phyloP scores from a whole-genome alignment of 805 yeast genomes.

The Kodamaea laetipori region DNA sequence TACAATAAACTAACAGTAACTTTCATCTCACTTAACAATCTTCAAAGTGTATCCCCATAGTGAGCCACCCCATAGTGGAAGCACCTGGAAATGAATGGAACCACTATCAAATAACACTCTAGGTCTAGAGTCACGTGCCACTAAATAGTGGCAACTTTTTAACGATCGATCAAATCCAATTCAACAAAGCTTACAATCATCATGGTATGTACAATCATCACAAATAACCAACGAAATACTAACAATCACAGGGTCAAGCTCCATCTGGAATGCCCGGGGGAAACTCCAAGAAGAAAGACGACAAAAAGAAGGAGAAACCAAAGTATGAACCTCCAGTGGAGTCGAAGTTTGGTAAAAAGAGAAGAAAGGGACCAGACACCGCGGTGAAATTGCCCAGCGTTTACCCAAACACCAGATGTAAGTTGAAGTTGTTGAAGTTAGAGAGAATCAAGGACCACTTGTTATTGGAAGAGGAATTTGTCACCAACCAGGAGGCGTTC shows the following conservation, averaged over 20 bases:
- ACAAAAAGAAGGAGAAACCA: slow-evolving; percentile 79
- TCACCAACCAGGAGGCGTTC: slow-evolving; percentile 88
- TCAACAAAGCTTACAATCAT: slow-evolving; percentile 3
- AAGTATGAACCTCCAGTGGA: slow-evolving; percentile 99
- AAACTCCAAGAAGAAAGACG: slow-evolving; percentile 55
- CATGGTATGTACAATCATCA: slow-evolving; percentile 15
- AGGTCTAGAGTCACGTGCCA: slow-evolving; percentile 4
- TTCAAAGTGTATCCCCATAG: too few species aligned
- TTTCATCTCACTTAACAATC: too few species aligned
- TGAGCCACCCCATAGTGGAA: too few species aligned
- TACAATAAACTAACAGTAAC: too few species aligned
- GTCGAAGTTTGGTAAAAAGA: slow-evolving; percentile 88
- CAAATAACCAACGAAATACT: slow-evolving; percentile 7
- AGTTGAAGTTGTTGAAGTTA: slow-evolving; percentile 83
- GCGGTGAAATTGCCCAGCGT: slow-evolving; percentile 83
- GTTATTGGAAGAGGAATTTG: slow-evolving; percentile 92
- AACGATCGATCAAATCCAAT: slow-evolving; percentile 4
- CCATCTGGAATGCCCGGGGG: slow-evolving; percentile 58
- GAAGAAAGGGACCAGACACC: slow-evolving; percentile 89
- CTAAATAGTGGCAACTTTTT: slow-evolving; percentile 12
- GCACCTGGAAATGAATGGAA: too few species aligned
- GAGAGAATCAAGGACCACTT: slow-evolving; percentile 97
- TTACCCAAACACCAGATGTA: slow-evolving; percentile 91
- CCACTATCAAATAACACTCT: too few species aligned
- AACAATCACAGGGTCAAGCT: slow-evolving; percentile 49